These are phyloP conservation scores for Ostreobium quekettii DNA, from an alignment of 139 green algal species.

Conservation along the genomic window DNA sequence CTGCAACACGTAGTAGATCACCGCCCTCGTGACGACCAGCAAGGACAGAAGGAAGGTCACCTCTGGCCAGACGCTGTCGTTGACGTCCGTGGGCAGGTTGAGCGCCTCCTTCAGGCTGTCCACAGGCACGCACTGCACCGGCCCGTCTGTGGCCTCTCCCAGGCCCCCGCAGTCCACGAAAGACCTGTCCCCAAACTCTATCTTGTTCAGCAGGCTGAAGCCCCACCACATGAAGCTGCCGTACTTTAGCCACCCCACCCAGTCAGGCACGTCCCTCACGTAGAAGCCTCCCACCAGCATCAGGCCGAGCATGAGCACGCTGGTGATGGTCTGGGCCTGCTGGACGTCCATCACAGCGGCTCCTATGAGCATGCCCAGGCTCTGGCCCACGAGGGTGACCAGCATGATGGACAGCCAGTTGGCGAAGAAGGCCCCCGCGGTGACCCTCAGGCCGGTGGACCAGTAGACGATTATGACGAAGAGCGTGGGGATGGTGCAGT, in stretches of 20 bases:
- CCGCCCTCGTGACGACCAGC: conserved; percentile 37
- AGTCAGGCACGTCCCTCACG: conserved; percentile 45
- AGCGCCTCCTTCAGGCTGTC: conserved; percentile 21
- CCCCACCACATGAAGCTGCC: conserved; percentile 52
- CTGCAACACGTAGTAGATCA: conserved; percentile 36
- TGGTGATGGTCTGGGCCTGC: conserved; percentile 51
- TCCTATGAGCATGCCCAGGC: conserved; percentile 60
- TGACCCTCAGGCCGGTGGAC: conserved; percentile 36
- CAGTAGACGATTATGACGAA: conserved; percentile 59
- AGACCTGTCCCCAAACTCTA: conserved; percentile 28
- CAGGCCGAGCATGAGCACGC: conserved; percentile 46
- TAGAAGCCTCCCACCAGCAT: conserved; percentile 54
- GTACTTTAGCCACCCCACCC: conserved; percentile 59
- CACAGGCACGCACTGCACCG: conserved; percentile 8
- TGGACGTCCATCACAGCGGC: conserved; percentile 54
- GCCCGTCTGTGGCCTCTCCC: neutral
- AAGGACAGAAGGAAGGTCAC: conserved; percentile 38
- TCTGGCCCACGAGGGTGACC: conserved; percentile 48
- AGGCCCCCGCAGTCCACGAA: conserved; percentile 16
- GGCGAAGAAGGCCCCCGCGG: conserved; percentile 49
- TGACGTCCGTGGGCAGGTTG: conserved; percentile 24
- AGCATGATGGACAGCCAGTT: conserved; percentile 50
- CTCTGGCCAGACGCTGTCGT: conserved; percentile 18
- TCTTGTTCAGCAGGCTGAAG: conserved; percentile 52
- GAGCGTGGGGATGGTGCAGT: conserved; percentile 47